Evolutionary conservation across 1,284 basidiomycete species (phyloP).

Genomic region (Inonotus hispidus): DNA sequence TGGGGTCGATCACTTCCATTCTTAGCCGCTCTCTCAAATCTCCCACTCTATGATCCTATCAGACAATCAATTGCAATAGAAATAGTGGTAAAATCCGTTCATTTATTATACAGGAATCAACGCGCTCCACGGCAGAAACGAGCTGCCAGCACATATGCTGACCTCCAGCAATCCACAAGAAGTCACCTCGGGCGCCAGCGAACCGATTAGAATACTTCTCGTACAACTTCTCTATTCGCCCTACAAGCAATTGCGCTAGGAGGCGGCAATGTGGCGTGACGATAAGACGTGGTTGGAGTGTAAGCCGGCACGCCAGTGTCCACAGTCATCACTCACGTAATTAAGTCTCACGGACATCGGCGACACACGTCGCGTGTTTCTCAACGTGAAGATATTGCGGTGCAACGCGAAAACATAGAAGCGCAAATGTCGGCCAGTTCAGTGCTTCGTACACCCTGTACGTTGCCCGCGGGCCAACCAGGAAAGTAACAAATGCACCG

Average conservation of each 20-base stretch:
- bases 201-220: background rate
- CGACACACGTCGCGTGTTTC: background rate
- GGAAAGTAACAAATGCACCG: constrained; percentile 16
- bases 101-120: too few relatives aligned
- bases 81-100: too few relatives aligned
- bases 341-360: background rate
- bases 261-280: background rate
- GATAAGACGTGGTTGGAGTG: background rate
- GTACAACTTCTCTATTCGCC: background rate
- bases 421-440: constrained; percentile 22
- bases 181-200: background rate
- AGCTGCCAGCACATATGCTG: too few relatives aligned
- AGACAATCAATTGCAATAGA: too few relatives aligned
- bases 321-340: background rate
- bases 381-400: background rate
- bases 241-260: background rate
- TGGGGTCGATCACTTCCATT: background rate
- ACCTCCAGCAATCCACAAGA: too few relatives aligned
- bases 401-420: constrained; percentile 13
- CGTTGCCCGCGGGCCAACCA: constrained; percentile 20
- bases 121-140: too few relatives aligned
- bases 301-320: background rate
- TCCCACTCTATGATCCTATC: too few relatives aligned
- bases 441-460: constrained; percentile 21
- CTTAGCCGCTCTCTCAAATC: background rate